These are phyloP conservation scores for Colletotrichum simmondsii DNA, from an alignment of 2,329 filamentous ascomycete species.

Conservation along the genomic window DNA sequence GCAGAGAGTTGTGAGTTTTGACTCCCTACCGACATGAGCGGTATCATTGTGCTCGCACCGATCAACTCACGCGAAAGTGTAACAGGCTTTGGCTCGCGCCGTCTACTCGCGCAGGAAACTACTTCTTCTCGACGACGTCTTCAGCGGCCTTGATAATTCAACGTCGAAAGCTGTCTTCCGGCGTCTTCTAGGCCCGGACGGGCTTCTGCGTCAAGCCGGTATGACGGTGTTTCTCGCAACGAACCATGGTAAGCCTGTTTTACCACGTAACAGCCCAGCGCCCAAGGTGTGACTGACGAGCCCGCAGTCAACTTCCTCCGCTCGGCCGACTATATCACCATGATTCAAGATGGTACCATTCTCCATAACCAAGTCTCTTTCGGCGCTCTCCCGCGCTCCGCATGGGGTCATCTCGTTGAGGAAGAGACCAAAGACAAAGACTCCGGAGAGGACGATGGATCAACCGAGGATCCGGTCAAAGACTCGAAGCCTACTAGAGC, in stretches of 20 bases:
- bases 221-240: slow-evolving; percentile 56
- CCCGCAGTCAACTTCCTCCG: slow-evolving; percentile 39
- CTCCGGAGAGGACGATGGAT: background rate
- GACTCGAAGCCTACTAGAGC: background rate
- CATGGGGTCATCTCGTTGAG: slow-evolving; percentile 35
- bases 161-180: slow-evolving; percentile 56
- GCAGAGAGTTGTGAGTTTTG: slow-evolving; percentile 48
- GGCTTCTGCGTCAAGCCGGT: slow-evolving; percentile 50
- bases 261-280: background rate
- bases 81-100: slow-evolving; percentile 56
- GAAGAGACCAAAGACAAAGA: slow-evolving; percentile 13
- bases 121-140: slow-evolving; percentile 57
- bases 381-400: slow-evolving; percentile 31
- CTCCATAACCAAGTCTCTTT: slow-evolving; percentile 40
- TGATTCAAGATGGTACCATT: slow-evolving; percentile 38
- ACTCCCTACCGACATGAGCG: background rate
- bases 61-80: background rate
- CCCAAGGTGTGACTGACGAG: background rate
- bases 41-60: background rate
- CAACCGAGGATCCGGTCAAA: background rate
- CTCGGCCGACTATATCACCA: slow-evolving; percentile 40
- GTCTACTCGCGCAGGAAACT: slow-evolving; percentile 53
- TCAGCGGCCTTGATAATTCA: slow-evolving; percentile 56
- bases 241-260: slow-evolving; percentile 44
- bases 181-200: slow-evolving; percentile 51